Base-by-base conservation (phyloP, 192 early-diverging fungal genomes). In the Coemansia reversa region DNA sequence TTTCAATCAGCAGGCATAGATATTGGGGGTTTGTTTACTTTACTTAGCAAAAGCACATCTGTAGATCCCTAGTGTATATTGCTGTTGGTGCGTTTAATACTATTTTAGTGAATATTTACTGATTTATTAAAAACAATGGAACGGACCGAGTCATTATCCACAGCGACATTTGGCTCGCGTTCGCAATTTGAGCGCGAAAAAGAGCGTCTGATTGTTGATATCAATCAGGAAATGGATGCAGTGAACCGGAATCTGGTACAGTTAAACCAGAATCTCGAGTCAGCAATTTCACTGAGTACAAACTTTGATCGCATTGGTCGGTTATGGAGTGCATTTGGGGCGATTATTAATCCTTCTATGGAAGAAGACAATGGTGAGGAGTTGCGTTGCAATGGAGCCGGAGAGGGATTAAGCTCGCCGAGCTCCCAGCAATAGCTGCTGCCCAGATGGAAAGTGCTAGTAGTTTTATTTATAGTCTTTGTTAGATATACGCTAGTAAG, bases 181-280 rank as follows among this genome's bases (percentile, higher is more conserved):
- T 52, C 70, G 19, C 76, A 79, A 54, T 79, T 60, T 59, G 76
- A 79, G 67, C 76, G 76, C 51, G 70, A 79, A 29, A 79, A 79
- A 57, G 76, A 79, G 54, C 52, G 76, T 23, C 67, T 79, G 11
- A 67, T 79, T 28, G 56, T 67, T 28, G 76, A 79, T 18, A 79
- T 73, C 16, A 80, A 80, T 66, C 69, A 75, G 62, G 65, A 70
- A 1, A 70, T 80, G 68, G 78, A 80, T 25, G 56, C 51, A 0
- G 68, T 72, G 35, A 80, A 75, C 62, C 56, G 69, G 24, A 69
- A 75, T 50, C 49, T 80, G 18, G 20, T 66, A n/a, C 78, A 80
- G 60, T 65, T 80, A 29, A 75, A 69, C 59, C 78, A 75, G 35
- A 80, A 80, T 59, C 55, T 75, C 23, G 78, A 75, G 55, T 80